Base-by-base conservation (phyloP, 225 moss, liverwort and hornwort genomes). In the Thuidium tamariscinum region DNA sequence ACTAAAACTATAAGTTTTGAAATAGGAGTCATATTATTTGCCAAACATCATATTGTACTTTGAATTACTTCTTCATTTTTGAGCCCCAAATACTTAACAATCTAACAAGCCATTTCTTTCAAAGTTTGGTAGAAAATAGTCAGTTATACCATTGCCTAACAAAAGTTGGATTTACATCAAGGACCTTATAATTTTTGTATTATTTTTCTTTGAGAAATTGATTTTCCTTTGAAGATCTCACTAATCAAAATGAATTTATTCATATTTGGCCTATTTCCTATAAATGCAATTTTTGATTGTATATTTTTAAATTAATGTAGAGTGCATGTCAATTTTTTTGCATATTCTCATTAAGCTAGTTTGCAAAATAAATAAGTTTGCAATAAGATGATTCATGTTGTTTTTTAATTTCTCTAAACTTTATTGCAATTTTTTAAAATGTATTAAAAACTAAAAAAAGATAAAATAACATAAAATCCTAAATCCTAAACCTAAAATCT, bases 371-470 rank as follows among this genome's bases (percentile, higher is more conserved):
- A 17, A 17, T 8, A 63, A 32, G 63, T 32, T 64, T 64, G 16
- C 16, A 2, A 4, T 17, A 34, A 34, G 34, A 4, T n/a, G 3
- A 32, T 63, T 32, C 16, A 4, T 13, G 30, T 5, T 63, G 16
- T 15, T 15, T 63, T 16, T 7, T 4, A 7, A 32, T 32, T 32
- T 30, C 7, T 62, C 32, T 32, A 63, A 32, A 30, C 2, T 32
- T 63, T 32, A 32, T 32, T 32, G 32, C 4, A 32, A 17, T 16
- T 14, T 16, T 14, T 16, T 1, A 25, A 23, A 41, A 41, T 1
- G 0, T 34, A 3, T 13, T 8, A 0, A 14, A 4, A 68, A 25
- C 13, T 41, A 4, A 3, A 22, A 39, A 23, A 4, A 36, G 21
- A 14, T n/a, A 36, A 36, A 39, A 13, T 41, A 15, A 25, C 2